phyloP scores from a whole-genome alignment of 2,329 filamentous ascomycete species.

The Paraconiothyrium sp. region DNA sequence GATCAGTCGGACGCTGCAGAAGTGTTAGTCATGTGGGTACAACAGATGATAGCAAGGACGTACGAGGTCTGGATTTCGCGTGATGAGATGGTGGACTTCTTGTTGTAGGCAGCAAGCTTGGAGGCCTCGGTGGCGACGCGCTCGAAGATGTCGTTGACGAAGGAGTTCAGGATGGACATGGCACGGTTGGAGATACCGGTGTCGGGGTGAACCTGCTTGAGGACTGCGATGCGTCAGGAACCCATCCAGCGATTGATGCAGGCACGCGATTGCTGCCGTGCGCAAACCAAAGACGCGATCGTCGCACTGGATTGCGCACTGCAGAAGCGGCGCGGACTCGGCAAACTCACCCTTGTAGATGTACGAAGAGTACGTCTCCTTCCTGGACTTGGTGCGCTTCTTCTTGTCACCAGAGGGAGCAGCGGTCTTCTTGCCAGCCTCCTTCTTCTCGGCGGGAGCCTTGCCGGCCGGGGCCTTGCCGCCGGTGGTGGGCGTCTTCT shows the following conservation, averaged over 20 bases:
- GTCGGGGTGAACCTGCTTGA: conserved; percentile 99
- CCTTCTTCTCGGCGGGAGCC: conserved; percentile 96
- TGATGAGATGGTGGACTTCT: conserved; percentile 99
- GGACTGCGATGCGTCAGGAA: conserved; percentile 70
- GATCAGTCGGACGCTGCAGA: conserved; percentile 82
- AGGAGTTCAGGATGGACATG: conserved; percentile 99
- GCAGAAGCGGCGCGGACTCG: conserved; percentile 17
- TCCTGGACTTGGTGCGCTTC: conserved; percentile 99
- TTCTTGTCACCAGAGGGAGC: conserved; percentile 97
- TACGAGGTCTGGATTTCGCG: conserved; percentile 98
- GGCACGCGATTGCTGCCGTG: background rate
- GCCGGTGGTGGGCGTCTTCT: conserved; percentile 95
- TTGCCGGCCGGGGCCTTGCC: conserved; percentile 88
- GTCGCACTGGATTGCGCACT: conserved; percentile 10
- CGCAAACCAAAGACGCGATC: background rate
- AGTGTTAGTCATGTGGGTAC: conserved; percentile 36
- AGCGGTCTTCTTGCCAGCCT: conserved; percentile 98
- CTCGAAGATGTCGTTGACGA: conserved; percentile 99
- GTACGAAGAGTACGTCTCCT: conserved; percentile 99
- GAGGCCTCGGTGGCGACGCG: conserved; percentile 97
- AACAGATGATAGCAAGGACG: conserved; percentile 42
- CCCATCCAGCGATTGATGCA: background rate
- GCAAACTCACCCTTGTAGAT: conserved; percentile 94
- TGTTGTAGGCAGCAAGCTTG: conserved; percentile 99
- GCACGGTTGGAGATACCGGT: conserved; percentile 99